These are phyloP conservation scores for Aspergillus sp. DNA, from an alignment of 2,329 filamentous ascomycete genomes.

Conservation along the genomic window DNA sequence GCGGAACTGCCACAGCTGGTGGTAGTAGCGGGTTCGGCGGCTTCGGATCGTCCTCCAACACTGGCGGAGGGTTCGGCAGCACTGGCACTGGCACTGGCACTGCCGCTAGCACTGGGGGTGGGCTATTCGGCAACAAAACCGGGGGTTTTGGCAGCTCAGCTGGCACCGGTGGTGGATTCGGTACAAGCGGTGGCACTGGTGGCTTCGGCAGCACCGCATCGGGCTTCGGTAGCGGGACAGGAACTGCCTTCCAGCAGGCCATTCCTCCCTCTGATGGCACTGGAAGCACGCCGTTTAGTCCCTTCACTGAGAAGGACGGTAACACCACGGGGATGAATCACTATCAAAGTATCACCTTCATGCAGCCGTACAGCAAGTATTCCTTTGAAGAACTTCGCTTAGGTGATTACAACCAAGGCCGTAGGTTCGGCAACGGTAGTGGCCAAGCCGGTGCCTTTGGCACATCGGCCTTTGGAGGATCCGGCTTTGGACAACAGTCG, in stretches of 20 bases:
- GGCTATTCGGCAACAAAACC: conserved; percentile 23
- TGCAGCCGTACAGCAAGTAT: conserved; percentile 69
- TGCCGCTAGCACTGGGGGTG: neutral
- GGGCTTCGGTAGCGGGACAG: conserved; percentile 41
- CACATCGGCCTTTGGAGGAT: conserved; percentile 58
- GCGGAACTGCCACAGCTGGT: conserved; percentile 19
- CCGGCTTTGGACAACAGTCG: conserved; percentile 46
- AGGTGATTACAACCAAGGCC: conserved; percentile 85
- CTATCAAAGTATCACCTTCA: conserved; percentile 53
- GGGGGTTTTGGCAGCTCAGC: conserved; percentile 35
- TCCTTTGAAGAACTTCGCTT: conserved; percentile 81
- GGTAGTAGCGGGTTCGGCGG: conserved; percentile 25
- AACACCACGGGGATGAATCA: conserved; percentile 43
- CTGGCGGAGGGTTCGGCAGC: conserved; percentile 33
- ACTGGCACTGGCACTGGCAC: neutral
- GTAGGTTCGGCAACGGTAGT: conserved; percentile 78
- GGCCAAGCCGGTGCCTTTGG: conserved; percentile 84
- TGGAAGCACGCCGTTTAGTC: conserved; percentile 47
- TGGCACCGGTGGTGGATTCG: conserved; percentile 25
- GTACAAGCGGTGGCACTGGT: conserved; percentile 32
- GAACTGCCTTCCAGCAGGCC: conserved; percentile 45
- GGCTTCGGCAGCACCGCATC: conserved; percentile 31
- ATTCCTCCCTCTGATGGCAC: conserved; percentile 49
- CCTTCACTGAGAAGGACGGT: conserved; percentile 50
- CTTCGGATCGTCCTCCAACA: conserved; percentile 34